Conservation (phyloP, 345 rosid species). For the Sapria himalayana region DNA sequence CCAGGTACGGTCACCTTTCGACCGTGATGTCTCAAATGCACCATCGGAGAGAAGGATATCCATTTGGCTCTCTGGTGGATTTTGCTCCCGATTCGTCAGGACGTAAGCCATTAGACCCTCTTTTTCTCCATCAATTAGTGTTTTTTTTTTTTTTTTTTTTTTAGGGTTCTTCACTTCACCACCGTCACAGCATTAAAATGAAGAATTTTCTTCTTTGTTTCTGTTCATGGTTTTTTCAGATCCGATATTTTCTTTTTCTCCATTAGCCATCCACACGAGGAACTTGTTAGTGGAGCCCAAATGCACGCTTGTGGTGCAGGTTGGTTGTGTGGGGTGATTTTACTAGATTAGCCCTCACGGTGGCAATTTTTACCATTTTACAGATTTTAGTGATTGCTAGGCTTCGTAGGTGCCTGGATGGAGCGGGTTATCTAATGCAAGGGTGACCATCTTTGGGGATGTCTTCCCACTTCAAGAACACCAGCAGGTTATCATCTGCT, state of each 20-base stretch:
- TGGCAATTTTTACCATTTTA: constrained; percentile 5
- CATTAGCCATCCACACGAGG: constrained; percentile 83
- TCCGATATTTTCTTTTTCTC: constrained; percentile 90
- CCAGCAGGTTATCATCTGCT: constrained; percentile 34
- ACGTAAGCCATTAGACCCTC: constrained; percentile 32
- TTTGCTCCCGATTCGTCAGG: constrained; percentile 85
- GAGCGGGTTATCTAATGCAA: constrained; percentile 96
- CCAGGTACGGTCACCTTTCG: constrained; percentile 93
- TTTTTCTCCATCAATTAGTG: not conserved
- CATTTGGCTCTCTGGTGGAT: constrained; percentile 88
- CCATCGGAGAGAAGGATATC: constrained; percentile 90
- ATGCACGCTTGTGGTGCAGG: constrained; percentile 97
- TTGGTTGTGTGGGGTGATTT: constrained; percentile 12
- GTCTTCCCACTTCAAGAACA: constrained; percentile 69
- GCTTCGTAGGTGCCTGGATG: constrained; percentile 70
- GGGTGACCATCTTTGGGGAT: constrained; percentile 90
- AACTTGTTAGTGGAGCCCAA: constrained; percentile 77
- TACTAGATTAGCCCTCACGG: not conserved
- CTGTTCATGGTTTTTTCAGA: constrained; percentile 21
- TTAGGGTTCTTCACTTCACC: not conserved
- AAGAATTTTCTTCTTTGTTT: not conserved
- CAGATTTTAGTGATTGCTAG: constrained; percentile 13
- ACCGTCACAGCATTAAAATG: not conserved
- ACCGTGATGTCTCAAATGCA: constrained; percentile 96
- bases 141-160: not conserved